Base-by-base conservation (phyloP, 345 rosid species). In the Melaleuca alternifolia region DNA sequence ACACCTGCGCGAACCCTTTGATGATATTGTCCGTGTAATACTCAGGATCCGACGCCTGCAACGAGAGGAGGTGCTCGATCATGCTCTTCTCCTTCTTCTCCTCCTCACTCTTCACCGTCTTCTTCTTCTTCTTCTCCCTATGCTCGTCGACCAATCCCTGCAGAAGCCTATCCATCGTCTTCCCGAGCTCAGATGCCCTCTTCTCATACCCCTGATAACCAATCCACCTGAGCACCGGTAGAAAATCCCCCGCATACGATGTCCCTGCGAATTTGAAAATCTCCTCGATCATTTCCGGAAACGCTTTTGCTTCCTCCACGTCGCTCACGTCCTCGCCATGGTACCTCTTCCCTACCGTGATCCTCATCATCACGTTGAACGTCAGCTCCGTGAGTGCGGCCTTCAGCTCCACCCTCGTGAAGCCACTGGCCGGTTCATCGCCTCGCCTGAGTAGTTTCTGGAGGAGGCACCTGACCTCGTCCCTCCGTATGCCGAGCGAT, bases 1-100 rank as follows among this genome's bases (percentile, higher is more conserved):
- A 41, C 28, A 92, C 94, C 89, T 85, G 88, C 56, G 89, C 84
- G 51, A 93, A 88, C 56, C 94, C 94, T 86, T 93, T 93, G 86
- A 93, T 92, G 89, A 90, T 89, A 24, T 87, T 52, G 86, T 93
- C 93, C 0, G 91, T 89, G 83, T 91, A 92, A 56, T 92, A 88
- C 84, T 92, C 89, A 15, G 93, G 93, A 8, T 93, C 85, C 3
- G 90, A 87, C 51, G 75, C 86, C 75, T 92, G 92, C 77, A 90
- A 82, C 82, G 89, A 83, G 85, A 92, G 89, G 83, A 92, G 85
- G 51, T 91, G 92, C 71, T 89, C 87, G 71, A 91, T 88, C 93
- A 93, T 91, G 18, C 92, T 92, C 71, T 90, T 87, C 62, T 13
- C 20, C 61, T 56, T 28, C 62, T 56, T 56, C 62, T 24, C 23